Evolutionary conservation across 192 early-diverging fungal genomes (phyloP).

Genomic region (Coemansia sp.): DNA sequence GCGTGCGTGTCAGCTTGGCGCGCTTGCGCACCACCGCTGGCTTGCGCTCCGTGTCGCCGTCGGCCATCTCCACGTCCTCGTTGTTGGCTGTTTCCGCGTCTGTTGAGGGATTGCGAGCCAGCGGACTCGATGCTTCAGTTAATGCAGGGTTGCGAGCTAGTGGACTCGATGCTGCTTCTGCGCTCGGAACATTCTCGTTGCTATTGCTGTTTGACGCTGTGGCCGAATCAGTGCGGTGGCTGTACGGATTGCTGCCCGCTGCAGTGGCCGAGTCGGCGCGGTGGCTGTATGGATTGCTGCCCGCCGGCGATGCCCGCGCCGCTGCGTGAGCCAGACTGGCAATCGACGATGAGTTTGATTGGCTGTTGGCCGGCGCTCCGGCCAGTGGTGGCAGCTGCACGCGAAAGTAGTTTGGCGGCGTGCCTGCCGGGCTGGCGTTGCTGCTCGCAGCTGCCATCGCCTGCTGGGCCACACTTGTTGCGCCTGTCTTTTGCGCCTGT

Average conservation of each 20-base stretch:
- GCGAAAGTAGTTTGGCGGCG: constrained; percentile 54
- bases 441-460: neutral
- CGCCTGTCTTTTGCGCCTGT: constrained; percentile 1
- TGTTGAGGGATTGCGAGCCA: constrained; percentile 1
- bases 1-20: constrained; percentile 61
- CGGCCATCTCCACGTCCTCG: constrained; percentile 19
- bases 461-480: neutral
- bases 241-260: constrained; percentile 34
- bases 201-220: neutral
- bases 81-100: neutral
- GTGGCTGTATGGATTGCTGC: constrained; percentile 48
- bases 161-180: constrained; percentile 12
- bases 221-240: constrained; percentile 27
- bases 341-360: constrained; percentile 46
- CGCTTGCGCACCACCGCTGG: constrained; percentile 49
- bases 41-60: constrained; percentile 12
- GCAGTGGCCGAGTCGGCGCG: constrained; percentile 12
- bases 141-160: constrained; percentile 2
- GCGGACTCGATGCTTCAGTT: constrained; percentile 6
- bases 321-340: constrained; percentile 41
- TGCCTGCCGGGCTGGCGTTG: constrained; percentile 30
- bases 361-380: constrained; percentile 18
- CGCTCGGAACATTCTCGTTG: neutral
- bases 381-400: constrained; percentile 46
- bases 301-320: constrained; percentile 17